These are phyloP conservation scores for Papiliotrema nemorosa DNA, from an alignment of 1,284 basidiomycete genomes.

Conservation along the genomic window DNA sequence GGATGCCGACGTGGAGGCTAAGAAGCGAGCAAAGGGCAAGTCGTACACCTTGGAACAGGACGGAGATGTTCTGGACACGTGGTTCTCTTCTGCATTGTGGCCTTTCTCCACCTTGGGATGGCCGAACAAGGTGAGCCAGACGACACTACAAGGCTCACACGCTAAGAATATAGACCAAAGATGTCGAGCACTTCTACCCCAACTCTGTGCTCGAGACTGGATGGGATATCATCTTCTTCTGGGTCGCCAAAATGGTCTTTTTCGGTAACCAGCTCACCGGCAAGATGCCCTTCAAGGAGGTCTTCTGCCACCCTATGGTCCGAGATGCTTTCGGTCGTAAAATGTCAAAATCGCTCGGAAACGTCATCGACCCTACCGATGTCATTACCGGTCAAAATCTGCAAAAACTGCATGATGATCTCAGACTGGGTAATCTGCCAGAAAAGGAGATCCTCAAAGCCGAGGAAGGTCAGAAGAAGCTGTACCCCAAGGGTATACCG, in stretches of 20 bases:
- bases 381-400: slow-evolving; percentile 86
- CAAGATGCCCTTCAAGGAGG: slow-evolving; percentile 91
- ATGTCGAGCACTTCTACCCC: slow-evolving; percentile 81
- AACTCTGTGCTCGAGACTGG: slow-evolving; percentile 89
- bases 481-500: slow-evolving; percentile 98
- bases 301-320: slow-evolving; percentile 99
- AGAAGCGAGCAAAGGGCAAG: slow-evolving; percentile 65
- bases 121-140: slow-evolving; percentile 81
- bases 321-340: slow-evolving; percentile 97
- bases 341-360: slow-evolving; percentile 98
- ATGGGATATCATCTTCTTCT: slow-evolving; percentile 99
- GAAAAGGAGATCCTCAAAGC: slow-evolving; percentile 92
- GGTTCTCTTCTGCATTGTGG: slow-evolving; percentile 99
- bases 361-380: slow-evolving; percentile 96
- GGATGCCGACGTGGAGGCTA: slow-evolving; percentile 76
- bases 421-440: slow-evolving; percentile 88
- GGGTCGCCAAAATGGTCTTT: slow-evolving; percentile 98
- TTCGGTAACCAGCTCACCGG: slow-evolving; percentile 88
- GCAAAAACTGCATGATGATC: slow-evolving; percentile 79
- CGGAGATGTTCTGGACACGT: slow-evolving; percentile 97
- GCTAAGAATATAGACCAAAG: slow-evolving; percentile 56
- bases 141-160: not conserved
- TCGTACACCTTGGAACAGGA: slow-evolving; percentile 85
- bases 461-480: slow-evolving; percentile 93
- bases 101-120: slow-evolving; percentile 98